phyloP scores from a whole-genome alignment of 441 rosid genomes.

The Arabidopsis lyrata region DNA sequence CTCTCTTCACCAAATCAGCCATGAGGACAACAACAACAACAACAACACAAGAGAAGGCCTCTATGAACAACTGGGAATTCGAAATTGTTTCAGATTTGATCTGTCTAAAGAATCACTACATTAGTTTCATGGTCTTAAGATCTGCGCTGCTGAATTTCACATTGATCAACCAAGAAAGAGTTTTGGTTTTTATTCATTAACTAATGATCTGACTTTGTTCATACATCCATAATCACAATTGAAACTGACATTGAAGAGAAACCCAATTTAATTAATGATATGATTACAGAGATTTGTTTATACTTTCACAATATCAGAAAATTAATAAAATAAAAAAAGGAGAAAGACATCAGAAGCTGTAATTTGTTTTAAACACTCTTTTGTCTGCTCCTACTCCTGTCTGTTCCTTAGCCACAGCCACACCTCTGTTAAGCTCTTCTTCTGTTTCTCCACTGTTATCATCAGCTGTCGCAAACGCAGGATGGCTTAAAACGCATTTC shows the following conservation, averaged over 20 bases:
- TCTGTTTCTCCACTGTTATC: slow-evolving; percentile 45
- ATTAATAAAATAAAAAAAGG: not conserved
- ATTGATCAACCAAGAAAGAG: slow-evolving; percentile 7
- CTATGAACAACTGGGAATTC: slow-evolving; percentile 1
- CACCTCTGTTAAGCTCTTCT: slow-evolving; percentile 45
- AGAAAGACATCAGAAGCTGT: slow-evolving; percentile 59
- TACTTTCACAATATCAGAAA: slow-evolving; percentile 27
- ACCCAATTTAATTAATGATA: slow-evolving; percentile 21
- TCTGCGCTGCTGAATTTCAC: not conserved
- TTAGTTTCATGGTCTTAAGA: not conserved
- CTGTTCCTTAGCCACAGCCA: slow-evolving; percentile 42
- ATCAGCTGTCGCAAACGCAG: slow-evolving; percentile 67
- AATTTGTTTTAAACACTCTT: slow-evolving; percentile 60
- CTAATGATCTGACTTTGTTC: not conserved
- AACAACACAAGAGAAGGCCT: slow-evolving; percentile 1
- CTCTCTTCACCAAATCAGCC: slow-evolving; percentile 16
- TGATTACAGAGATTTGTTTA: slow-evolving; percentile 35
- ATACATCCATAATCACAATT: slow-evolving; percentile 25
- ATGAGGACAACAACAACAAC: slow-evolving; percentile 12
- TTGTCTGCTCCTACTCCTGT: slow-evolving; percentile 35
- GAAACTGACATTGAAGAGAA: slow-evolving; percentile 6
- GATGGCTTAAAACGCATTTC: slow-evolving; percentile 70
- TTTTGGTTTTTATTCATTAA: slow-evolving; percentile 12
- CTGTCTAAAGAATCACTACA: slow-evolving; percentile 11
- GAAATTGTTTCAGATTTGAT: slow-evolving; percentile 29